phyloP scores from a whole-genome alignment of 495 filamentous ascomycete genomes.

The Evernia prunastri region DNA sequence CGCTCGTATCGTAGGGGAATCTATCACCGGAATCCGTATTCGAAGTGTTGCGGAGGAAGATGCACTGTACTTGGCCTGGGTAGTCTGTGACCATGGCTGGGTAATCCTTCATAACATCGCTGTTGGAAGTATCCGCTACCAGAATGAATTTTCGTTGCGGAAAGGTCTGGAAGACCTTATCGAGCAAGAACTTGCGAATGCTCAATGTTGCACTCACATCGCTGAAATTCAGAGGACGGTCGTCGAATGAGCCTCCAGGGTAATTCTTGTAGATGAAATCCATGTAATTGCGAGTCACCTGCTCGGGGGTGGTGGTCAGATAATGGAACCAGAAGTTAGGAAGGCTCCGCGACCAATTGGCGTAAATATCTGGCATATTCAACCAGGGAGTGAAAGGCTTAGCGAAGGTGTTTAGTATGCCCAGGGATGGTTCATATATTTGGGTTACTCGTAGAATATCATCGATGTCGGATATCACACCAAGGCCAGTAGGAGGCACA shows the following conservation, averaged over 20 bases:
- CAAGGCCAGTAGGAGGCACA: conserved; percentile 58
- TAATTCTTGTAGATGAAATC: conserved; percentile 70
- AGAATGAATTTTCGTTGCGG: conserved; percentile 69
- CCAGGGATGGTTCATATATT: conserved; percentile 68
- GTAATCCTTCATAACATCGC: conserved; percentile 70
- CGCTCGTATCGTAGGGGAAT: conserved; percentile 68
- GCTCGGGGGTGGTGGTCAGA: conserved; percentile 76
- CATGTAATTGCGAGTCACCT: conserved; percentile 72
- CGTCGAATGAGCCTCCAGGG: conserved; percentile 66
- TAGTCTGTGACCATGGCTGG: conserved; percentile 55
- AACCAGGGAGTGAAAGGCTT: conserved; percentile 63
- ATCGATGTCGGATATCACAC: conserved; percentile 69
- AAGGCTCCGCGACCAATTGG: conserved; percentile 56
- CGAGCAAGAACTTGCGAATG: conserved; percentile 60
- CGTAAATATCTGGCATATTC: conserved; percentile 72
- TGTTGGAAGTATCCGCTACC: conserved; percentile 70
- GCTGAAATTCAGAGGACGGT: conserved; percentile 71
- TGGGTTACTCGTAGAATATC: conserved; percentile 78
- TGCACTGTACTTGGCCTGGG: conserved; percentile 69
- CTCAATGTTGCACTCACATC: conserved; percentile 63
- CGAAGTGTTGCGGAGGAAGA: conserved; percentile 67
- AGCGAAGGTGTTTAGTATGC: conserved; percentile 71
- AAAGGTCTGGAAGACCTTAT: conserved; percentile 67
- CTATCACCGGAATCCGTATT: conserved; percentile 54
- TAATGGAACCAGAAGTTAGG: conserved; percentile 72